Evolutionary conservation across 2,329 filamentous ascomycete species (phyloP), one percentile per base, ranked within the genome.

Genomic region (Monilinia polystroma): DNA sequence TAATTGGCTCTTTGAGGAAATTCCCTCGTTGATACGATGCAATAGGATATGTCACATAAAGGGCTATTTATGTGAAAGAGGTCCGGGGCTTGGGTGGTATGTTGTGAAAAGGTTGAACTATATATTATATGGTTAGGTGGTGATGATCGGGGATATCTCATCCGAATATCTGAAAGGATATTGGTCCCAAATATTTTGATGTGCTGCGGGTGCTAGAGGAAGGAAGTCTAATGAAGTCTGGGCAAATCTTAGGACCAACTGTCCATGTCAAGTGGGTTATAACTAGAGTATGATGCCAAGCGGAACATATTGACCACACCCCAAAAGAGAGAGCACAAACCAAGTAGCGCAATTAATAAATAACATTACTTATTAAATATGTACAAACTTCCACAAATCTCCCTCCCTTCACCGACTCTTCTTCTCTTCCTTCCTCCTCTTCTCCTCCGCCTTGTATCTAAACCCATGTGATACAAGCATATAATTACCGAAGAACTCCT

Each of bases 401-500:
- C 20, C 1, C 18, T 16, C 20, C 20, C 1, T 23, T 32, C 55
- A 68, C 16, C 66, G 47, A 23, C 54, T 43, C 58, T 73, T 49
- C 45, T 26, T 23, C 47, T 51, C 74, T 65, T 71, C 41, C 67
- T 74, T 70, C 58, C 71, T 71, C 57, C 67, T 72, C 63, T 70
- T 73, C 69, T 75, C 67, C 64, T 76, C 73, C 18, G 69, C 67
- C 3, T 70, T 71, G 68, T 79, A 82, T 4, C 76, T 69, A 7
- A 80, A 74, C 0, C 81, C 80, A 67, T 83, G 81, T 1, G 80
- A 81, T 6, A 83, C 69, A 3, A 81, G 68, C 4, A 83, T 70
- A 69, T 82, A 83, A 67, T 83, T 83, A 60, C 77, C 75, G 63
- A 83, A 82, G 68, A 83, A 80, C 54, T 81, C 77, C 67, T 81